Evolutionary conservation across 352 stramenopile species (phyloP), one percentile per base, ranked within the genome.

Genomic region (Pythium aphanidermatum): DNA sequence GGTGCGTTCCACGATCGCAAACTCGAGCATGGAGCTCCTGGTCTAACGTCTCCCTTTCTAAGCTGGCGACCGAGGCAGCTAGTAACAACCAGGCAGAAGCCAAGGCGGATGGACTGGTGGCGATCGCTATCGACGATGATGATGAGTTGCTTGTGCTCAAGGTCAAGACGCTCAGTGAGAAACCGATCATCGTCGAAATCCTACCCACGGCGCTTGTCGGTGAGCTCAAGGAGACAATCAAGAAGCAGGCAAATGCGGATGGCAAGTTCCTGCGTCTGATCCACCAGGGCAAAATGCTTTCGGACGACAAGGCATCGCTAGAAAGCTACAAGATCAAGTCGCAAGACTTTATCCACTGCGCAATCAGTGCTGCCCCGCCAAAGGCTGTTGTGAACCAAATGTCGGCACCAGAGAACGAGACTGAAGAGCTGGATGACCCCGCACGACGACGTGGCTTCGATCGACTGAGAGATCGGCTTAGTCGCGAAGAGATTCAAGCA

Each of bases 251-350:
- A 19, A 78, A 71, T 40, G 82, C 78, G 9, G 77, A 92, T 19
- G 79, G 75, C 54, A 93, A 91, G 51, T 93, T 90, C 43, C 63
- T 93, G 52, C 74, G 82, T 0, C 61, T 93, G 7, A 93, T 93
- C 46, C 82, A 93, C 45, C 82, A 92, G 64, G 82, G 82, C 43
- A 92, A 92, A 45, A 92, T 93, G 77, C 62, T 93, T 12, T 90
- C 80, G 44, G 77, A 93, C 33, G 82, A 93, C 48, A 79, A 75
- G 32, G 74, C 68, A n/a, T 74, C 71, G 29, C 54, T 93, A 16
- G 65, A 76, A 39, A 77, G 59, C 58, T 92, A 63, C 64, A 84
- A 81, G 41, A 62, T 93, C 46, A 90, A 88, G 48, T 70, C 63
- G 17, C 73, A 89, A 17, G 82, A 93, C 51, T 93, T 93, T 34